Percentiles rank a stretch among this genome's conserved stretches.
phyloP scores from a whole-genome alignment of 441 rosid species.

The Populus tomentosa region DNA sequence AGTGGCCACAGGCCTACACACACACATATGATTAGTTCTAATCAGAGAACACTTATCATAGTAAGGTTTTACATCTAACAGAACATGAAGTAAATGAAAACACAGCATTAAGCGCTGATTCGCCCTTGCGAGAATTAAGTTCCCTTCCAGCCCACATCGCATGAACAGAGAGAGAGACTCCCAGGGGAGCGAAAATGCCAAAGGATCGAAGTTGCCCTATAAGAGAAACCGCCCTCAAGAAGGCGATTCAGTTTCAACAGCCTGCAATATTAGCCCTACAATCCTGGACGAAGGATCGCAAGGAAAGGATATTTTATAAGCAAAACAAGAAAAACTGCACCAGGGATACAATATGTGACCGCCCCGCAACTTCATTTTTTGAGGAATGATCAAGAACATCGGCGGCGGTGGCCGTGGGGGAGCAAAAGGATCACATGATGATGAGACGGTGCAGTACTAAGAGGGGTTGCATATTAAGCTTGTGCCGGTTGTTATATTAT shows the following conservation, averaged over 20 bases:
- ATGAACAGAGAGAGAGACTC: neutral
- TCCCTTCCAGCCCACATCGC: conserved; percentile 13
- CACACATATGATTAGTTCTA: no score
- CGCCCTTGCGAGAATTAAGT: conserved; percentile 19
- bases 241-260: conserved; percentile 17
- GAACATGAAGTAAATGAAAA: neutral
- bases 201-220: conserved; percentile 55
- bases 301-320: neutral
- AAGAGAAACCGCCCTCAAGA: conserved; percentile 21
- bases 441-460: conserved; percentile 9
- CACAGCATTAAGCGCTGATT: conserved; percentile 12
- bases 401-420: conserved; percentile 12
- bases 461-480: conserved; percentile 30
- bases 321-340: neutral
- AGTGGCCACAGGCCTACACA: conserved; percentile 7
- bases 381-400: neutral
- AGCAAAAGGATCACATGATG: neutral
- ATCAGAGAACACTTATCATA: neutral
- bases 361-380: neutral
- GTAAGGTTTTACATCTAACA: neutral
- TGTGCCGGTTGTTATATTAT: conserved; percentile 10
- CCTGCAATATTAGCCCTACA: conserved; percentile 5
- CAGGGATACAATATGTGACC: neutral
- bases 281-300: neutral
- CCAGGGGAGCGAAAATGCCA: conserved; percentile 36